Percentiles rank a stretch among this genome's conserved stretches.
Evolutionary conservation across 352 stramenopile genomes (phyloP).

Genomic region (Phytophthora idaei): DNA sequence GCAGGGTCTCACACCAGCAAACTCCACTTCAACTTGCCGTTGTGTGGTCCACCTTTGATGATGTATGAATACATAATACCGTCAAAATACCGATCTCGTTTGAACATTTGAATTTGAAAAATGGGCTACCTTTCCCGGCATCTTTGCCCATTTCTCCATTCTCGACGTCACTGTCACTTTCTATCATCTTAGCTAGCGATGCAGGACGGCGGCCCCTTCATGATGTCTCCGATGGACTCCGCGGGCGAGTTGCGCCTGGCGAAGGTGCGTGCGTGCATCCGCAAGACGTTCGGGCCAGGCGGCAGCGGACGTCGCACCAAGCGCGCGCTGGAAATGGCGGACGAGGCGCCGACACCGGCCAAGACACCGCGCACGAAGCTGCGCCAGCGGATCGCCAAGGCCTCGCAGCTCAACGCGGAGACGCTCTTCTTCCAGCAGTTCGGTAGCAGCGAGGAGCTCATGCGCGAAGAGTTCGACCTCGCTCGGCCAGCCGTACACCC

Average conservation of each 20-base stretch:
- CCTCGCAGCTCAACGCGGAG: constrained; percentile 48
- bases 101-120: constrained; percentile 42
- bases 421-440: constrained; percentile 78
- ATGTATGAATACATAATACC: constrained; percentile 1
- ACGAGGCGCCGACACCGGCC: constrained; percentile 9
- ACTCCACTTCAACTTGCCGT: constrained; percentile 33
- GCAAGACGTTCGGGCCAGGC: constrained; percentile 40
- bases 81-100: constrained; percentile 11
- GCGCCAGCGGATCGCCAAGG: constrained; percentile 56
- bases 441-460: constrained; percentile 53
- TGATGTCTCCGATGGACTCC: constrained; percentile 59
- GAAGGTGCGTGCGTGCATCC: constrained; percentile 51
- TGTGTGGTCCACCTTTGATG: constrained; percentile 14
- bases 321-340: constrained; percentile 28
- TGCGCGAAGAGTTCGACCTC: constrained; percentile 50
- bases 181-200: constrained; percentile 2
- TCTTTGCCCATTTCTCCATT: constrained; percentile 15
- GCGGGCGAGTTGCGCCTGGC: constrained; percentile 45
- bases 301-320: constrained; percentile 27
- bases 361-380: constrained; percentile 46
- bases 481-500: constrained; percentile 22
- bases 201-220: constrained; percentile 33
- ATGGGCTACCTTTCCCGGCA: constrained; percentile 1
- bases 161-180: background rate
- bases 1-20: constrained; percentile 11